Evolutionary conservation across 1,284 basidiomycete species (phyloP).

Genomic region (Fomes fomentarius): DNA sequence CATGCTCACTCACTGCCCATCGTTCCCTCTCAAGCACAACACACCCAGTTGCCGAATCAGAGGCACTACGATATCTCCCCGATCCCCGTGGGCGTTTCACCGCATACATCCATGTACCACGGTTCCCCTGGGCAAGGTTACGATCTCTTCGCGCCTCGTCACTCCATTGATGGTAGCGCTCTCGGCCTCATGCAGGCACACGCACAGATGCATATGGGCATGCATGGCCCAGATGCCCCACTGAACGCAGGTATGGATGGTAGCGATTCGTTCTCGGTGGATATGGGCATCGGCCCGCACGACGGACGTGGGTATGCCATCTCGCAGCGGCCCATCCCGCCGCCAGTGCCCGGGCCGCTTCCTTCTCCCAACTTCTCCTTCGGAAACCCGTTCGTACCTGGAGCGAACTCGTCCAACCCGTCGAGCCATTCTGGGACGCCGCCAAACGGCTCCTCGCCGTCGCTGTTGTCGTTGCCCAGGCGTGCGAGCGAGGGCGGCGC

Average conservation of each 20-base stretch:
- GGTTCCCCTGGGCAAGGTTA: conserved; percentile 10
- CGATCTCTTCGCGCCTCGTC: conserved; percentile 21
- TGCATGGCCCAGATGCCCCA: conserved; percentile 2
- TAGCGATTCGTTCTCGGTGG: conserved; percentile 7
- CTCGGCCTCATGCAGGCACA: conserved; percentile 22
- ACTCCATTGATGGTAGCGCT: conserved; percentile 23
- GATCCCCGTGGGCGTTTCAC: conserved; percentile 17
- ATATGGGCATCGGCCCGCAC: conserved; percentile 4
- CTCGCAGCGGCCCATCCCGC: conserved; percentile 50
- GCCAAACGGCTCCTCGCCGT: conserved; percentile 19
- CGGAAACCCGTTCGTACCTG: conserved; percentile 47
- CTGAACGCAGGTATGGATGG: conserved; percentile 2
- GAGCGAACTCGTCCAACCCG: conserved; percentile 16
- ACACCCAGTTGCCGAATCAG: background rate
- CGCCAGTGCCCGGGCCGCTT: conserved; percentile 70
- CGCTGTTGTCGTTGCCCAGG: conserved; percentile 14
- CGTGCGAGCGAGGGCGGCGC: conserved; percentile 22
- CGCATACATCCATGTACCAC: conserved; percentile 13
- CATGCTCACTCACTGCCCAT: conserved; percentile 16
- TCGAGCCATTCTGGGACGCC: conserved; percentile 23
- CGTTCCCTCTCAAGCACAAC: conserved; percentile 15
- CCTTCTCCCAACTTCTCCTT: conserved; percentile 71
- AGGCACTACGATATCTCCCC: conserved; percentile 16
- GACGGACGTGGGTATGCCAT: conserved; percentile 46
- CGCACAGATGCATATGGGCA: conserved; percentile 16